Evolutionary conservation across 305 asterid genomes (phyloP).

Genomic region (Fraxinus albicans): DNA sequence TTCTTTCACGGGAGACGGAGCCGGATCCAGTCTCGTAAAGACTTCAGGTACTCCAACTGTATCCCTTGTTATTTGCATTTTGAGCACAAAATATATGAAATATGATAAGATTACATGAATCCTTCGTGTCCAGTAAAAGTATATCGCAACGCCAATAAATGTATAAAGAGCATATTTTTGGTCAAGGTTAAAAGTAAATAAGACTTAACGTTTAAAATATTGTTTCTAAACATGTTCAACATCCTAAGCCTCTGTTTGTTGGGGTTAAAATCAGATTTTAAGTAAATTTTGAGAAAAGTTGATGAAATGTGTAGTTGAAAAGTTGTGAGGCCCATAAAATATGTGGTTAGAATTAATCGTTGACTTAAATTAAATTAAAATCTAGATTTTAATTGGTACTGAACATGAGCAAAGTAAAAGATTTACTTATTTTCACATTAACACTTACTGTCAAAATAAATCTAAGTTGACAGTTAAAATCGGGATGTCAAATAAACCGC

Average conservation of each 20-base stretch:
- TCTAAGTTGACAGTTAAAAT: no score
- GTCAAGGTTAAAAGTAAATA: not conserved
- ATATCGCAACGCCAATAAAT: not conserved
- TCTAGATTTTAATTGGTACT: no score
- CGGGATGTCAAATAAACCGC: not conserved
- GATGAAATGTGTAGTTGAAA: no score
- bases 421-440: not conserved
- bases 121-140: not conserved
- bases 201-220: not conserved
- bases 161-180: not conserved
- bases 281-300: no score
- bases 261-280: no score
- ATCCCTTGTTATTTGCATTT: constrained; percentile 73
- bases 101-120: not conserved
- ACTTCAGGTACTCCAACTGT: constrained; percentile 79
- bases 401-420: not conserved
- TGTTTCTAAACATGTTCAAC: not conserved
- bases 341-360: no score
- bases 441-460: not conserved
- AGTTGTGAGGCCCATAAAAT: no score
- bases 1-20: constrained; percentile 50
- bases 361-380: no score
- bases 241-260: no score
- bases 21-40: constrained; percentile 74
- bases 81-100: not conserved